Base-by-base conservation (phyloP, 2,329 filamentous ascomycete species). In the Penicillium janthinellum region DNA sequence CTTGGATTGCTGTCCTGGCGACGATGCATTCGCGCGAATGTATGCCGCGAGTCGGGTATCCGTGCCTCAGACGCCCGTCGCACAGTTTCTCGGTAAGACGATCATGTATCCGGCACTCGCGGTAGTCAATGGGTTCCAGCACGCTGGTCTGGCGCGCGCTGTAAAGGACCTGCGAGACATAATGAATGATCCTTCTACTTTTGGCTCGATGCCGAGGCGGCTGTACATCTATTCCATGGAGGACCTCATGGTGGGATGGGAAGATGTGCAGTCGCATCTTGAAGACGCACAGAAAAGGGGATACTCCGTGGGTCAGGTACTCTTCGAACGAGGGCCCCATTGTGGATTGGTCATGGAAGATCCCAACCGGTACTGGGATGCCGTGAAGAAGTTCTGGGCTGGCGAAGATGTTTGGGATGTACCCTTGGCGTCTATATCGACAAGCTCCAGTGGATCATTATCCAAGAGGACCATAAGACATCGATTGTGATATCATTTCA, bases 1-100 rank as follows among this genome's bases (percentile, higher is more conserved):
- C n/a, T 52, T 68, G 25, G 67, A 69, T 52, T 67, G 64, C 57
- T 69, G 60, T 31, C 67, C 67, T 11, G 65, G 67, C 3, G 64
- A 64, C 28, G 61, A 63, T 25, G 50, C 55, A 4, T 63, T 69
- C 22, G 56, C 54, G 34, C 59, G 64, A 38, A 57, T 61, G 47
- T 67, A 65, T 37, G 59, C 53, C 11, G 65, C 68, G 0, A 62
- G 62, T 1, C 61, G 50, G 10, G 48, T 56, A 2, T 65, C 66
- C 5, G 28, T 70, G 1, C 61, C 61, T 1, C 25, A 57, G 2
- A 54, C 55, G 1, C 22, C 52, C 6, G 20, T 62, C 6, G 42
- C 52, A 10, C 63, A 67, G 4, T 25, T 61, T 4, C 11, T 68
- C 1, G 60, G 59, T 8, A 61, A 47, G 3, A 38, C 59, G 3